Conservation (phyloP, 1,139 yeast species). For the Candida mesenterica region DNA sequence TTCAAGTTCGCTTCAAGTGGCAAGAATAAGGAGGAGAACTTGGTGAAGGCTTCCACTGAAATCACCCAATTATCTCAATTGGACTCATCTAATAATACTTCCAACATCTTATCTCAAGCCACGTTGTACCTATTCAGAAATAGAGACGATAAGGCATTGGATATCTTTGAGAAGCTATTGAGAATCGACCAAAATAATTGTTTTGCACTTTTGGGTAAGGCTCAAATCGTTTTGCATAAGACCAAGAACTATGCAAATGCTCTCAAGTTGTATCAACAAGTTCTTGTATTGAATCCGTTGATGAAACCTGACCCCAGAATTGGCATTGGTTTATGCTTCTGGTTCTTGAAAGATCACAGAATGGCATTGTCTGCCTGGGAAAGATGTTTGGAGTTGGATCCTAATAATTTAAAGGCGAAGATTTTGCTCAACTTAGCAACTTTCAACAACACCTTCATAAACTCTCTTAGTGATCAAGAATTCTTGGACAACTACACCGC, state of each 20-base stretch:
- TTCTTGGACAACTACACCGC: constrained; percentile 50
- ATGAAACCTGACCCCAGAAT: constrained; percentile 89
- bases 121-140: constrained; percentile 47
- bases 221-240: constrained; percentile 72
- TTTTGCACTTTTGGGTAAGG: constrained; percentile 81
- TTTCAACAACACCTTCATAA: constrained; percentile 61
- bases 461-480: constrained; percentile 58
- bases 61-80: constrained; percentile 14
- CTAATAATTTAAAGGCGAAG: constrained; percentile 59
- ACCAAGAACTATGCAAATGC: constrained; percentile 69
- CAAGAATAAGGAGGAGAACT: constrained; percentile 5
- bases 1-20: constrained; percentile 11
- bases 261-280: constrained; percentile 78
- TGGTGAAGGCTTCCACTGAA: constrained; percentile 29
- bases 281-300: constrained; percentile 71
- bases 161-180: constrained; percentile 55
- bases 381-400: constrained; percentile 68
- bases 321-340: constrained; percentile 92
- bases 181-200: constrained; percentile 56
- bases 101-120: constrained; percentile 62
- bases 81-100: constrained; percentile 18
- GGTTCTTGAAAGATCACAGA: constrained; percentile 77
- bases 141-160: constrained; percentile 64
- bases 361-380: constrained; percentile 85
- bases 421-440: constrained; percentile 66